Evolutionary conservation across 495 filamentous ascomycete species (phyloP).

Genomic region (Letharia columbiana): DNA sequence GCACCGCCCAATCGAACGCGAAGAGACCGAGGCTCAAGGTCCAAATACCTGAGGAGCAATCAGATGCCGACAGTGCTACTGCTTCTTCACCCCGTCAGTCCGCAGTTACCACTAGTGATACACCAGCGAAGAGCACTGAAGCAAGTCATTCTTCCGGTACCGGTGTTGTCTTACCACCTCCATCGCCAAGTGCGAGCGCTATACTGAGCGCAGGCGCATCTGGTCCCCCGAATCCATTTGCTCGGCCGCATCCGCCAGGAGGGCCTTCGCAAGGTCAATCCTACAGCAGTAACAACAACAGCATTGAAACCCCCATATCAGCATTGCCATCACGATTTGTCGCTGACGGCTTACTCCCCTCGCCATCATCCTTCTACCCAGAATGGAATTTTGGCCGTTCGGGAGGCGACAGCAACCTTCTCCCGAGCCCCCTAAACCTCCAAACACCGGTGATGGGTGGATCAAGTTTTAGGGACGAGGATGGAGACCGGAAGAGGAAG

Average conservation of each 20-base stretch:
- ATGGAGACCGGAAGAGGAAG: constrained; percentile 47
- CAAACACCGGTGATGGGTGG: constrained; percentile 74
- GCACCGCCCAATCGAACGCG: constrained; percentile 51
- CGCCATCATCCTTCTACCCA: constrained; percentile 82
- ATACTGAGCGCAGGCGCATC: constrained; percentile 85
- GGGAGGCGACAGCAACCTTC: constrained; percentile 63
- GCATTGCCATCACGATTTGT: constrained; percentile 88
- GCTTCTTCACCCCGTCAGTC: constrained; percentile 70
- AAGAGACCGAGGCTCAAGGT: constrained; percentile 81
- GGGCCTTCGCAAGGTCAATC: constrained; percentile 43
- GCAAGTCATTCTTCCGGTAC: constrained; percentile 47
- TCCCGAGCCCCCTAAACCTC: constrained; percentile 87
- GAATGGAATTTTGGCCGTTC: constrained; percentile 71
- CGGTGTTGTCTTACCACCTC: constrained; percentile 74
- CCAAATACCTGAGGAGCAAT: constrained; percentile 86
- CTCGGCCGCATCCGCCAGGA: constrained; percentile 59
- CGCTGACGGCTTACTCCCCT: constrained; percentile 72
- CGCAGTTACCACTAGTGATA: constrained; percentile 44
- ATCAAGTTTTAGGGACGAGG: constrained; percentile 56
- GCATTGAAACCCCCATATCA: constrained; percentile 95
- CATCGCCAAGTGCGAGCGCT: constrained; percentile 78
- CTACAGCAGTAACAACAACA: constrained; percentile 45
- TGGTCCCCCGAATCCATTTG: constrained; percentile 93
- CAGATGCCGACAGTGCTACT: constrained; percentile 68
- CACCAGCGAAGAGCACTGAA: constrained; percentile 36